Percentiles rank a stretch among this genome's conserved stretches.
These are phyloP conservation scores for Geotrichum citri-aurantii DNA, from an alignment of 1,139 yeast genomes.

Conservation along the genomic window DNA sequence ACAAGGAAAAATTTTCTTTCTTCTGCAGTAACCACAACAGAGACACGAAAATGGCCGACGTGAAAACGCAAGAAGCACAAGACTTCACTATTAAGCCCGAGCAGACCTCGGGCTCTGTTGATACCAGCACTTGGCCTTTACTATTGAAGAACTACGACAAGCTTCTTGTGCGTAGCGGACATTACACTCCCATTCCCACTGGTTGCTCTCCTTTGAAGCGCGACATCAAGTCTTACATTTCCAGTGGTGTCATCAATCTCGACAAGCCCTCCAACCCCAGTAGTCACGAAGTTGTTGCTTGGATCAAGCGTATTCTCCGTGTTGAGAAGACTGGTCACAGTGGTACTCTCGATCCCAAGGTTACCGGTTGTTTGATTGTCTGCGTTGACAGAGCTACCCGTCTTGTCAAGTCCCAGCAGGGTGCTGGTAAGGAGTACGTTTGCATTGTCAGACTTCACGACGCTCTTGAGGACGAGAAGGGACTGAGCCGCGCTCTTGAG, in stretches of 20 bases:
- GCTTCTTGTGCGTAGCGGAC: slow-evolving; percentile 89
- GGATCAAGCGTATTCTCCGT: slow-evolving; percentile 94
- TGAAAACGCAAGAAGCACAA: slow-evolving; percentile 29
- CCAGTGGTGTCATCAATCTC: slow-evolving; percentile 93
- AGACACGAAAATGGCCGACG: slow-evolving; percentile 25
- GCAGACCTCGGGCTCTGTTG: slow-evolving; percentile 62
- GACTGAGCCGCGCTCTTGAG: slow-evolving; percentile 80
- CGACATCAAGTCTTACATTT: slow-evolving; percentile 81
- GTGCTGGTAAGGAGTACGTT: slow-evolving; percentile 99
- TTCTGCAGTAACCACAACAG: background rate
- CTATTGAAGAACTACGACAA: slow-evolving; percentile 90
- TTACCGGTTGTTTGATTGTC: slow-evolving; percentile 88
- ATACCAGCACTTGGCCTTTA: slow-evolving; percentile 94
- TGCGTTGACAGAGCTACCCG: slow-evolving; percentile 98
- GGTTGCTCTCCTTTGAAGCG: slow-evolving; percentile 94
- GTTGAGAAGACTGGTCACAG: slow-evolving; percentile 98
- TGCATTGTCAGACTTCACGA: slow-evolving; percentile 96
- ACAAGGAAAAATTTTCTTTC: background rate
- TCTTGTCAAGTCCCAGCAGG: slow-evolving; percentile 96
- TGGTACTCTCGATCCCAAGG: slow-evolving; percentile 98
- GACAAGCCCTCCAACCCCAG: slow-evolving; percentile 98
- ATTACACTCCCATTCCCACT: slow-evolving; percentile 92
- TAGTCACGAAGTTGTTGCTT: slow-evolving; percentile 97
- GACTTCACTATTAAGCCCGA: slow-evolving; percentile 80
- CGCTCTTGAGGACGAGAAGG: slow-evolving; percentile 84